A percentile compares a stretch with the other conserved stretches of the same genome.
Evolutionary conservation across 192 early-diverging fungal species (phyloP).

Genomic region (Fimicolochytrium jonesii): DNA sequence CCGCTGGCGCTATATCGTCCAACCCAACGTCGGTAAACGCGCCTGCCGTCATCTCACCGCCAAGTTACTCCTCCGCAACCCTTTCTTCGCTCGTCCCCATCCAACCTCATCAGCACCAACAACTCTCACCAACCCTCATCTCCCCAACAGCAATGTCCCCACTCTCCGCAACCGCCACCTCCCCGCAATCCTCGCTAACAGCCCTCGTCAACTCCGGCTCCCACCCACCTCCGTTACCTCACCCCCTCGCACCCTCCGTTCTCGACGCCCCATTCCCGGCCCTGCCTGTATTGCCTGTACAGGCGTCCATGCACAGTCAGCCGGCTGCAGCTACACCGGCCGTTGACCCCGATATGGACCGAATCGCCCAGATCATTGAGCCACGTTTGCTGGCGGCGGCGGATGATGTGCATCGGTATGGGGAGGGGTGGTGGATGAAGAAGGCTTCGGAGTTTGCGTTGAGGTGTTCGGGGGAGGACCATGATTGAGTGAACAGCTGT

Average conservation of each 20-base stretch:
- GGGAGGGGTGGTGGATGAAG: background rate
- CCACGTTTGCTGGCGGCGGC: background rate
- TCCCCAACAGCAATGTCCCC: too few relatives aligned
- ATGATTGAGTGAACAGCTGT: too few relatives aligned
- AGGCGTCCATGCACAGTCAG: too few relatives aligned
- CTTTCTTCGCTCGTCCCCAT: too few relatives aligned
- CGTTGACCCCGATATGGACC: background rate
- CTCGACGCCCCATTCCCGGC: background rate
- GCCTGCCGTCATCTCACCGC: background rate
- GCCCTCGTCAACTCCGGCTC: too few relatives aligned
- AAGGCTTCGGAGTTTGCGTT: background rate
- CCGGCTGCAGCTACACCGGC: background rate
- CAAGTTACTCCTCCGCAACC: too few relatives aligned
- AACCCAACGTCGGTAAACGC: background rate
- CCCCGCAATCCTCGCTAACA: too few relatives aligned
- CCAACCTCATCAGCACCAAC: too few relatives aligned
- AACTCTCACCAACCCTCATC: too few relatives aligned
- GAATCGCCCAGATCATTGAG: background rate
- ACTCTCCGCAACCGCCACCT: too few relatives aligned
- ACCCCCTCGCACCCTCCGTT: too few relatives aligned
- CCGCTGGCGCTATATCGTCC: background rate
- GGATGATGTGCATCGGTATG: background rate
- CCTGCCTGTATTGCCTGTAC: background rate
- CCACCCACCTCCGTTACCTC: too few relatives aligned
- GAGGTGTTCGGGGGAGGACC: slow-evolving; percentile 14